A percentile compares a stretch with the other conserved stretches of the same genome.
Conservation (phyloP, 2,329 filamentous ascomycete genomes). For the Fusarium sp. region DNA sequence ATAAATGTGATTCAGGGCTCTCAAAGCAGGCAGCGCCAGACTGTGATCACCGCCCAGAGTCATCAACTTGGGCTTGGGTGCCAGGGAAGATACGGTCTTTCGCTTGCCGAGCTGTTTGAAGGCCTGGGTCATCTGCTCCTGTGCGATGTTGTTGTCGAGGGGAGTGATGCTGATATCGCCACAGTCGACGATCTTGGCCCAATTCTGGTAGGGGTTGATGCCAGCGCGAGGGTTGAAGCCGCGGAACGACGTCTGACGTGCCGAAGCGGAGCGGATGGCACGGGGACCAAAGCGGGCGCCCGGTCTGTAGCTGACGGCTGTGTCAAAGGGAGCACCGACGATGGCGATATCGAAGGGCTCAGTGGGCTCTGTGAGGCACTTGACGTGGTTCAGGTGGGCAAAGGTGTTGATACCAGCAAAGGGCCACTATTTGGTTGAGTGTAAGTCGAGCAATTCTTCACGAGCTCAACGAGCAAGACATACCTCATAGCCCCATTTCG, state of each 20-base stretch:
- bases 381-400: slow-evolving; percentile 76
- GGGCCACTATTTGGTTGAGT: slow-evolving; percentile 46
- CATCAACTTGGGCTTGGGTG: slow-evolving; percentile 66
- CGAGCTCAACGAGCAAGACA: slow-evolving; percentile 35
- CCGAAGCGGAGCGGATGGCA: slow-evolving; percentile 85
- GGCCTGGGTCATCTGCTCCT: slow-evolving; percentile 86
- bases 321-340: slow-evolving; percentile 80
- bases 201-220: slow-evolving; percentile 86
- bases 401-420: slow-evolving; percentile 83
- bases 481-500: slow-evolving; percentile 70
- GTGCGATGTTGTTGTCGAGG: slow-evolving; percentile 85
- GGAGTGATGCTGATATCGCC: slow-evolving; percentile 90
- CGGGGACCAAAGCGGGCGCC: slow-evolving; percentile 84
- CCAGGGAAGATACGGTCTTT: slow-evolving; percentile 50
- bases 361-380: slow-evolving; percentile 74
- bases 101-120: slow-evolving; percentile 74
- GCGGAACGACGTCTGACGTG: slow-evolving; percentile 82
- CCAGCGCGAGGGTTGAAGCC: slow-evolving; percentile 83
- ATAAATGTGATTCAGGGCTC: slow-evolving; percentile 73
- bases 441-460: slow-evolving; percentile 4
- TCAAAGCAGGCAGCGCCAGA: slow-evolving; percentile 75
- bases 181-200: slow-evolving; percentile 87
- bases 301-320: slow-evolving; percentile 73
- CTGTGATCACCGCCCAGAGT: slow-evolving; percentile 81
- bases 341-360: slow-evolving; percentile 78